phyloP scores from a whole-genome alignment of 73 alveolate species.

The Tetrahymena borealis region DNA sequence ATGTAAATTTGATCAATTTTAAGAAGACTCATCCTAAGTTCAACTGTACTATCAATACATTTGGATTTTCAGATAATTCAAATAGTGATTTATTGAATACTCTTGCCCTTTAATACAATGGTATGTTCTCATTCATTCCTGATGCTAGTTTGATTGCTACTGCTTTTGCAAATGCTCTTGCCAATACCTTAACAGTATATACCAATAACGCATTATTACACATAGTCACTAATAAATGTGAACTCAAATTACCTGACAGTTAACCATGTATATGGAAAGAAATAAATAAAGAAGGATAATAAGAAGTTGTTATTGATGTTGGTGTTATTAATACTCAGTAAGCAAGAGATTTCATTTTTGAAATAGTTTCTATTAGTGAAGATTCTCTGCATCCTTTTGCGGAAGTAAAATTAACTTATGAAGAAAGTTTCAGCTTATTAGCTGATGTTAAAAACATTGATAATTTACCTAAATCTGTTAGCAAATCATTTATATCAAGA shows the following conservation, averaged over 20 bases:
- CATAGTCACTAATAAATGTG: not conserved
- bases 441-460: not conserved
- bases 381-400: not conserved
- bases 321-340: not conserved
- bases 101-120: not conserved
- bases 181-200: not conserved
- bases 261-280: not conserved
- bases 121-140: constrained; percentile 5
- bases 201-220: not conserved
- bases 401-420: not conserved
- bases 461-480: not conserved
- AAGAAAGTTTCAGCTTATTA: not conserved
- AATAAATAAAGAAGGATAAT: too few species aligned
- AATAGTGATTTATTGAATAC: not conserved
- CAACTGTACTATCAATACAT: not conserved
- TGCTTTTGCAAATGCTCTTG: not conserved
- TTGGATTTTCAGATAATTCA: not conserved
- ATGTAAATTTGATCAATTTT: not conserved
- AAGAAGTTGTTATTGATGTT: not conserved
- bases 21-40: not conserved
- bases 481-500: not conserved
- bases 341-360: not conserved
- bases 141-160: not conserved
- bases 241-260: not conserved
- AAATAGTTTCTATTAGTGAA: not conserved